Percentiles rank a stretch among this genome's conserved stretches.
These are phyloP conservation scores for Helotiales sp. DNA, from an alignment of 2,329 filamentous ascomycete genomes.

Conservation along the genomic window DNA sequence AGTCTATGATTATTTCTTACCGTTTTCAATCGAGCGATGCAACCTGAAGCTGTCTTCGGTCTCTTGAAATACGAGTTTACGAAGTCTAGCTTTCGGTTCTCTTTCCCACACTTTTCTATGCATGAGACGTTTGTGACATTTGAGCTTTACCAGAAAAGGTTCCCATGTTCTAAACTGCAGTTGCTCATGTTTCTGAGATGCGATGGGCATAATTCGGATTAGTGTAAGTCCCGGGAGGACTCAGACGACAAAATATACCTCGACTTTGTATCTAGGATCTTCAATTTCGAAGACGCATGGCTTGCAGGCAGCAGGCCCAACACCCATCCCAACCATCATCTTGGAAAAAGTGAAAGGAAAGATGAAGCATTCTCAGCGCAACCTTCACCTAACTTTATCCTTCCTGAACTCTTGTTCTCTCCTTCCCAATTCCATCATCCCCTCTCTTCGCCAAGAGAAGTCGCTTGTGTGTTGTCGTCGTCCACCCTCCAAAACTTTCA, in stretches of 20 bases:
- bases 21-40: neutral
- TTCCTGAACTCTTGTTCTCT: constrained; percentile 1
- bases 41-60: neutral
- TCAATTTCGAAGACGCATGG: too few relatives aligned
- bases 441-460: neutral
- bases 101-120: neutral
- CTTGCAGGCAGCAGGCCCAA: neutral
- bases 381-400: neutral
- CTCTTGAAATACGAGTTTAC: neutral
- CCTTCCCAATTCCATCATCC: neutral
- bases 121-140: neutral
- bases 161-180: neutral
- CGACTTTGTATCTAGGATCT: too few relatives aligned
- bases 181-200: neutral
- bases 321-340: neutral
- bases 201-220: too few relatives aligned
- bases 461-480: neutral
- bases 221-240: too few relatives aligned
- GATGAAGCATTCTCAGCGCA: neutral
- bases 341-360: neutral
- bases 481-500: neutral
- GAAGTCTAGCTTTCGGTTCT: neutral
- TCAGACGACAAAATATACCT: too few relatives aligned
- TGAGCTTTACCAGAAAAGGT: neutral
- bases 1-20: neutral